A percentile compares a stretch with the other conserved stretches of the same genome.
phyloP scores from a whole-genome alignment of 108 stramenopile genomes.

The Aurantiochytrium sp. region DNA sequence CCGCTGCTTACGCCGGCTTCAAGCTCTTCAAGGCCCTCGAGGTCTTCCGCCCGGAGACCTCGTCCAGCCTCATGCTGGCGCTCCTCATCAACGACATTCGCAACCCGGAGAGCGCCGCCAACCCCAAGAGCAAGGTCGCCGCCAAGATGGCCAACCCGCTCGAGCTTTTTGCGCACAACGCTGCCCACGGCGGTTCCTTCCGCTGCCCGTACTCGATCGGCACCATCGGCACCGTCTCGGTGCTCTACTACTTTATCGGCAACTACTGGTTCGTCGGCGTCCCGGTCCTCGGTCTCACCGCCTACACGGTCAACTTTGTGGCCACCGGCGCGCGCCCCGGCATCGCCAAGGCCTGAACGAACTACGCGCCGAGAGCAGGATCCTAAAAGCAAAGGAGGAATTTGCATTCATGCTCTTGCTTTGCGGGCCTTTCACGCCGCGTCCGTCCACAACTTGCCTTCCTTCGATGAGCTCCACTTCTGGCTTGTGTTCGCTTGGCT shows the following conservation, averaged over 20 bases:
- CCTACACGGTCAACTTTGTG: not conserved
- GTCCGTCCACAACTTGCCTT: too few relatives aligned
- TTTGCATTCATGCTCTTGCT: too few relatives aligned
- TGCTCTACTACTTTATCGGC: conserved; percentile 75
- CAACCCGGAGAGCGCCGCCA: conserved; percentile 66
- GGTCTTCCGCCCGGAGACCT: conserved; percentile 91
- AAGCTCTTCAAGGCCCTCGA: conserved; percentile 89
- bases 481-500: too few relatives aligned
- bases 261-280: not conserved
- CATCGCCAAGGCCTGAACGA: too few relatives aligned
- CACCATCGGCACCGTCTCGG: conserved; percentile 87
- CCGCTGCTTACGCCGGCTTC: conserved; percentile 97
- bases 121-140: conserved; percentile 57
- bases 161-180: conserved; percentile 84
- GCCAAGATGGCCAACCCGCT: conserved; percentile 78
- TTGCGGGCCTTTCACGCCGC: too few relatives aligned
- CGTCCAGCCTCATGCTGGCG: conserved; percentile 92
- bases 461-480: too few relatives aligned
- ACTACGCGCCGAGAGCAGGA: too few relatives aligned
- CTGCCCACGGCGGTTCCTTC: conserved; percentile 92
- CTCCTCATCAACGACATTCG: conserved; percentile 83
- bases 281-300: not conserved
- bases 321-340: not conserved
- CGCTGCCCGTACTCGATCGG: conserved; percentile 87
- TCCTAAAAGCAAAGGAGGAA: too few relatives aligned